These are phyloP conservation scores for Bipolaris victoriae DNA, from an alignment of 2,329 filamentous ascomycete species.

Conservation along the genomic window DNA sequence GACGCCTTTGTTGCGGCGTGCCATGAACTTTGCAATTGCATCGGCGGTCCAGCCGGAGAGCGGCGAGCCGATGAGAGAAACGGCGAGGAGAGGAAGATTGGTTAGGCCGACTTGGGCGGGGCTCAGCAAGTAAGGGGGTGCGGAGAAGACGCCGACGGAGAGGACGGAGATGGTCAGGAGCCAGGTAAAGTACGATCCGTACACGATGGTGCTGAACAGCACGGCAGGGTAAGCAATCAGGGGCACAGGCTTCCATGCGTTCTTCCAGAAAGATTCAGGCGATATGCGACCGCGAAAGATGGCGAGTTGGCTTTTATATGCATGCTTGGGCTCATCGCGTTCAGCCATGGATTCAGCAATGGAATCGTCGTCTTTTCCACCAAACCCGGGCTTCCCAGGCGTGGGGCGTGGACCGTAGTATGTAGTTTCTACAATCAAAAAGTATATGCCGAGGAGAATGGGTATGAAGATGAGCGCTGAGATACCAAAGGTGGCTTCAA, in stretches of 20 bases:
- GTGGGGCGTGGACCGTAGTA: slow-evolving; percentile 37
- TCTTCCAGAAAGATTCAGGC: slow-evolving; percentile 43
- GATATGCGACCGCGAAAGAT: slow-evolving; percentile 42
- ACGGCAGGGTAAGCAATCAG: slow-evolving; percentile 86
- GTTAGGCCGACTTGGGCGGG: slow-evolving; percentile 81
- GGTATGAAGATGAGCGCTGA: slow-evolving; percentile 53
- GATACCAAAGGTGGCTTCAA: slow-evolving; percentile 53
- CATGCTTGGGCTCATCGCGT: slow-evolving; percentile 26
- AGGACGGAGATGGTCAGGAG: slow-evolving; percentile 89
- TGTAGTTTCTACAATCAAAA: slow-evolving; percentile 55
- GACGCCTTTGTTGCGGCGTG: slow-evolving; percentile 75
- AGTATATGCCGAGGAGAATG: slow-evolving; percentile 52
- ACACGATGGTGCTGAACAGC: slow-evolving; percentile 71
- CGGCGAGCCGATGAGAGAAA: slow-evolving; percentile 76
- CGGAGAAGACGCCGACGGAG: slow-evolving; percentile 83
- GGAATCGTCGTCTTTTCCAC: slow-evolving; percentile 35
- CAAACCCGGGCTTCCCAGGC: slow-evolving; percentile 23
- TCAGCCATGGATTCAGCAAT: slow-evolving; percentile 17
- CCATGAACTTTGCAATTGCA: slow-evolving; percentile 72
- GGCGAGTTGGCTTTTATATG: slow-evolving; percentile 32
- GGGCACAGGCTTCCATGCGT: slow-evolving; percentile 67
- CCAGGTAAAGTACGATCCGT: slow-evolving; percentile 58
- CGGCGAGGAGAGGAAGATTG: slow-evolving; percentile 80
- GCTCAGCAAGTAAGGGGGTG: slow-evolving; percentile 79
- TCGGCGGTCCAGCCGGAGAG: slow-evolving; percentile 77